Evolutionary conservation across 768 basidiomycete genomes (phyloP).

Genomic region (Lactifluus subvellereus): DNA sequence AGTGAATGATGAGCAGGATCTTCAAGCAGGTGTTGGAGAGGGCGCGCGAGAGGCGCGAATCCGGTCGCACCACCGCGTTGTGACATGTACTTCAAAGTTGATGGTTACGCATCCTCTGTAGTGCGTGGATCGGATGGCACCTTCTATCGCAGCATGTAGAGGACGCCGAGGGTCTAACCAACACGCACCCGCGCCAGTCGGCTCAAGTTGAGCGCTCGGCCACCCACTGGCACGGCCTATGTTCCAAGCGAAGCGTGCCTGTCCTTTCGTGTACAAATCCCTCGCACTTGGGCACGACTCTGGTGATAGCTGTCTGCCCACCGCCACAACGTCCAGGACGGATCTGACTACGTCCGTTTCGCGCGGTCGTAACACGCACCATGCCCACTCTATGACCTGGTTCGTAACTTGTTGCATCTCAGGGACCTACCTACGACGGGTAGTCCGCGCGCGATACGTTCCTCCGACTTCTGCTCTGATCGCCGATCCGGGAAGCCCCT

Average conservation of each 20-base stretch:
- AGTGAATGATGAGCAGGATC: constrained; percentile 50
- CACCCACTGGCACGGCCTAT: not conserved
- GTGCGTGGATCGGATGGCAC: constrained; percentile 36
- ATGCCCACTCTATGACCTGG: not conserved
- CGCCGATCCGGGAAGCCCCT: constrained; percentile 35
- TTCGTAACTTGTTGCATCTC: constrained; percentile 7
- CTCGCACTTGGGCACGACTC: constrained; percentile 61
- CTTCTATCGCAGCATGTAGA: constrained; percentile 34
- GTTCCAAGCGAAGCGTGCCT: constrained; percentile 29
- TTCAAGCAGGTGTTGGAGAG: constrained; percentile 68
- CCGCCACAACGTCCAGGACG: constrained; percentile 27
- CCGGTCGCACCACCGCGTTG: constrained; percentile 57
- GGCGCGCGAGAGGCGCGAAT: constrained; percentile 56
- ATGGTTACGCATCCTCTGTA: constrained; percentile 41
- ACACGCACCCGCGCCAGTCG: not conserved
- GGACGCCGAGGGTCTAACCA: constrained; percentile 46
- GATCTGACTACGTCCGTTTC: constrained; percentile 21
- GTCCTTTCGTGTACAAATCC: constrained; percentile 73
- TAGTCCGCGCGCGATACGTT: constrained; percentile 37
- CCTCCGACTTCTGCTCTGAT: constrained; percentile 34
- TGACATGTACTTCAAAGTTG: constrained; percentile 42
- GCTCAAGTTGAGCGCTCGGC: no score
- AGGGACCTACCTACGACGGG: constrained; percentile 38
- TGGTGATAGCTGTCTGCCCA: constrained; percentile 82
- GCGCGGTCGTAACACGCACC: constrained; percentile 1